phyloP scores from a whole-genome alignment of 169 alveolate species.

The Eimeria necatrix region DNA sequence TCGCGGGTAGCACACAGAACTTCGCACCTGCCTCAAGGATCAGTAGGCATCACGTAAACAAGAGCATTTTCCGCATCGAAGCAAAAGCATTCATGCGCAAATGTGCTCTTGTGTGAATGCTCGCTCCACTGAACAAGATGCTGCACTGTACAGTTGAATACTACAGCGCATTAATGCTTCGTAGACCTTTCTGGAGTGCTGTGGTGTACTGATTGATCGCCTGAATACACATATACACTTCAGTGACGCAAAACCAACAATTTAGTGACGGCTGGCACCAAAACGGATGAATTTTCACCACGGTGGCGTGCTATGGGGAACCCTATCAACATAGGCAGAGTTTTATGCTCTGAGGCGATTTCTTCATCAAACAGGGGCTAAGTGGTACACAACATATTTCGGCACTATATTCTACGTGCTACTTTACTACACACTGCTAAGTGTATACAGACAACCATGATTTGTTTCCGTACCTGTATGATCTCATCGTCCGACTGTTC shows the following conservation, averaged over 20 bases:
- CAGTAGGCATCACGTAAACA: no score
- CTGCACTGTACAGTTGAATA: not conserved
- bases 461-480: slow-evolving; percentile 61
- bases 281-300: no score
- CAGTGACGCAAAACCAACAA: not conserved
- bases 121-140: not conserved
- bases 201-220: slow-evolving; percentile 83
- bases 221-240: slow-evolving; percentile 37
- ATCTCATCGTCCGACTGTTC: slow-evolving; percentile 84
- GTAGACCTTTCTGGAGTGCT: slow-evolving; percentile 81
- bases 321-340: not conserved
- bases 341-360: not conserved
- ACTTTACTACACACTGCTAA: no score
- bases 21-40: no score
- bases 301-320: no score
- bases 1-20: no score
- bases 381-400: not conserved
- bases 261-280: no score
- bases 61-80: no score
- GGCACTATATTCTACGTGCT: not conserved
- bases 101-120: not conserved
- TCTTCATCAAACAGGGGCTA: not conserved
- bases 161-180: slow-evolving; percentile 56
- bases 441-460: no score
- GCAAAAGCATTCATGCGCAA: no score